Conservation (phyloP, 768 basidiomycete genomes). For the Lactifluus subvellereus region DNA sequence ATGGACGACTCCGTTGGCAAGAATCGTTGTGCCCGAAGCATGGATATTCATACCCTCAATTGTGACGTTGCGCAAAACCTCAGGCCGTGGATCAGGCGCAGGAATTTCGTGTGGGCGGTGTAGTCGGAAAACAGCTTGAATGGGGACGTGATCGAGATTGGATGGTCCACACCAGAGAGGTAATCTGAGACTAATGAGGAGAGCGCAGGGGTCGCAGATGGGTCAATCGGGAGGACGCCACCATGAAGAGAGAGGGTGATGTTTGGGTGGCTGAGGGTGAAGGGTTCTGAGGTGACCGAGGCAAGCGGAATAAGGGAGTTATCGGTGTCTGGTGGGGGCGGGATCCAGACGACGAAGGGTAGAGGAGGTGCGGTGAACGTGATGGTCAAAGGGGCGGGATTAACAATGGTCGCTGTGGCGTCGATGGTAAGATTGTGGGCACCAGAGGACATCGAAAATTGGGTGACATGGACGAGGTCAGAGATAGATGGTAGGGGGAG, state of each 20-base stretch:
- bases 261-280: conserved; percentile 62
- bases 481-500: conserved; percentile 51
- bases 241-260: conserved; percentile 56
- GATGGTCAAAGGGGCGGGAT: conserved; percentile 48
- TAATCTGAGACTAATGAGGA: conserved; percentile 48
- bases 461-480: conserved; percentile 55
- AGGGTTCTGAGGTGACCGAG: conserved; percentile 49
- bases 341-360: conserved; percentile 58
- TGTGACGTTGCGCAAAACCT: conserved; percentile 64
- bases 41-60: conserved; percentile 72
- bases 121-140: conserved; percentile 43
- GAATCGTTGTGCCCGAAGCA: conserved; percentile 42
- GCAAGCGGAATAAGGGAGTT: conserved; percentile 43
- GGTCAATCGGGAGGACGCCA: conserved; percentile 46
- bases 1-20: conserved; percentile 66
- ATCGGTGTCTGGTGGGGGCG: conserved; percentile 27
- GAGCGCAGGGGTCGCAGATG: conserved; percentile 38
- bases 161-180: too few relatives aligned
- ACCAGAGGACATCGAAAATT: conserved; percentile 44
- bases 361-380: conserved; percentile 48
- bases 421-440: conserved; percentile 29
- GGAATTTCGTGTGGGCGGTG: conserved; percentile 36
- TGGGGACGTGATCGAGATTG: conserved; percentile 54
- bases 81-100: conserved; percentile 63
- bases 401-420: conserved; percentile 53